Conservation (phyloP, 2,329 filamentous ascomycete genomes). For the Neopestalotiopsis clavispora region DNA sequence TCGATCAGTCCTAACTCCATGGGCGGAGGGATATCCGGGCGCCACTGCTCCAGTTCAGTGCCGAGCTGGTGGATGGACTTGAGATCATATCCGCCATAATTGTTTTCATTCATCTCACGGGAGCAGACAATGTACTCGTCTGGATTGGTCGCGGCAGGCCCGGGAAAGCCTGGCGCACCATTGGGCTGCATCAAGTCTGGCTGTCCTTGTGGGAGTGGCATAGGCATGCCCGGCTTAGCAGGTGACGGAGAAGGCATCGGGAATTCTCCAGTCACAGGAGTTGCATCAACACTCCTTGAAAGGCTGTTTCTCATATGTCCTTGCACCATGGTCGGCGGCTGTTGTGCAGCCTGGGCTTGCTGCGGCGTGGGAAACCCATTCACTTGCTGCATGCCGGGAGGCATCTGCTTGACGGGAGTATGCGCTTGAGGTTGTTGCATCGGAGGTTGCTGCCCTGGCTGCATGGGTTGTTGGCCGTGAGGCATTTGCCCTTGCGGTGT, state of each 20-base stretch:
- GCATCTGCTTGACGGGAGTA: slow-evolving; percentile 51
- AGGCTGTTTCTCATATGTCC: slow-evolving; percentile 56
- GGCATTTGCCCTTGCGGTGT: slow-evolving; percentile 45
- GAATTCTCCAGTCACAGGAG: slow-evolving; percentile 46
- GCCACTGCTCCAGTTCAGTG: slow-evolving; percentile 68
- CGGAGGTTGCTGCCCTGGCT: slow-evolving; percentile 43
- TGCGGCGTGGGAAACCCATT: slow-evolving; percentile 56
- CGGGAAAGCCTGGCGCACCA: slow-evolving; percentile 32
- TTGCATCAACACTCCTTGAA: slow-evolving; percentile 55
- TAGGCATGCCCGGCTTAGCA: slow-evolving; percentile 44
- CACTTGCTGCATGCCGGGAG: slow-evolving; percentile 52
- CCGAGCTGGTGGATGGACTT: slow-evolving; percentile 68
- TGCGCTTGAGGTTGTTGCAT: slow-evolving; percentile 45
- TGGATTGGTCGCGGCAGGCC: slow-evolving; percentile 46
- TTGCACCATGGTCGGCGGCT: slow-evolving; percentile 44
- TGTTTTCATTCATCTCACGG: slow-evolving; percentile 51
- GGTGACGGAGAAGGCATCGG: slow-evolving; percentile 52
- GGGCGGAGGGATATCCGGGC: slow-evolving; percentile 76
- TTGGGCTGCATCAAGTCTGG: slow-evolving; percentile 32
- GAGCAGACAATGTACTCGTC: slow-evolving; percentile 62
- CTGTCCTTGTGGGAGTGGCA: slow-evolving; percentile 42
- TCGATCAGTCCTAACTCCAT: slow-evolving; percentile 87
- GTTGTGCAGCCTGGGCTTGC: slow-evolving; percentile 48
- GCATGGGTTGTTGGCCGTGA: slow-evolving; percentile 37
- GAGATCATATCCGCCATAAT: slow-evolving; percentile 76